Percentiles rank a stretch among this genome's conserved stretches.
Evolutionary conservation across 805 yeast species (phyloP).

Genomic region (Dipodascopsis tothii): DNA sequence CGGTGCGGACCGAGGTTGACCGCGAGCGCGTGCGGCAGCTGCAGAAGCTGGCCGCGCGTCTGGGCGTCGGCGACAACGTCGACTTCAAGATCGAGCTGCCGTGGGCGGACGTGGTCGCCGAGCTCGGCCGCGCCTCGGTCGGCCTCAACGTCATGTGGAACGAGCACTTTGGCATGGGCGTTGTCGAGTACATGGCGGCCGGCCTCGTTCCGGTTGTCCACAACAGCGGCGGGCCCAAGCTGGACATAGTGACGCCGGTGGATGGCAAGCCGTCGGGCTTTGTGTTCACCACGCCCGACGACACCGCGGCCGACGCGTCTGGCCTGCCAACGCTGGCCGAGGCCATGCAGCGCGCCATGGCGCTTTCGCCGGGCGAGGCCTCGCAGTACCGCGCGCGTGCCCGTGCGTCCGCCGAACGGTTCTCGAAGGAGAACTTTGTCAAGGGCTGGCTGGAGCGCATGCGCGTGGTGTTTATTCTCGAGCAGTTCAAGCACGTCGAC

Average conservation of each 20-base stretch:
- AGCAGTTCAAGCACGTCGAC: constrained; percentile 12
- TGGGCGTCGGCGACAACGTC: constrained; percentile 39
- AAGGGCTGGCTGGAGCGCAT: constrained; percentile 41
- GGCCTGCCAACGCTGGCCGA: constrained; percentile 34
- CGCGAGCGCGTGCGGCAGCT: constrained; percentile 49
- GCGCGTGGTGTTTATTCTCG: constrained; percentile 14
- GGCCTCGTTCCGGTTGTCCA: constrained; percentile 87
- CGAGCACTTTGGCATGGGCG: constrained; percentile 97
- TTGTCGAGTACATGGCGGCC: constrained; percentile 82
- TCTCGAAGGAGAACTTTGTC: constrained; percentile 55
- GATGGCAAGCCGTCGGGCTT: constrained; percentile 58
- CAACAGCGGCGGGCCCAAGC: constrained; percentile 89
- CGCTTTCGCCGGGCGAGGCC: constrained; percentile 36
- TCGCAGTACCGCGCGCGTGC: constrained; percentile 41
- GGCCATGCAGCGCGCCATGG: constrained; percentile 40
- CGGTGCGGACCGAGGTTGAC: constrained; percentile 68
- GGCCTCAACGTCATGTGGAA: constrained; percentile 99
- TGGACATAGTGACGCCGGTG: constrained; percentile 67
- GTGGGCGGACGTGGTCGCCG: constrained; percentile 50
- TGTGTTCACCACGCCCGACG: constrained; percentile 66
- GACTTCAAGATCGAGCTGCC: constrained; percentile 68
- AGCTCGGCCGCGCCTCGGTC: constrained; percentile 50
- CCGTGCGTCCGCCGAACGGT: constrained; percentile 38
- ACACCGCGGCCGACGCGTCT: constrained; percentile 61
- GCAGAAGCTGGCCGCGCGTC: constrained; percentile 37